Evolutionary conservation across 1,284 basidiomycete species (phyloP).

Genomic region (Rhodotorula sp.): DNA sequence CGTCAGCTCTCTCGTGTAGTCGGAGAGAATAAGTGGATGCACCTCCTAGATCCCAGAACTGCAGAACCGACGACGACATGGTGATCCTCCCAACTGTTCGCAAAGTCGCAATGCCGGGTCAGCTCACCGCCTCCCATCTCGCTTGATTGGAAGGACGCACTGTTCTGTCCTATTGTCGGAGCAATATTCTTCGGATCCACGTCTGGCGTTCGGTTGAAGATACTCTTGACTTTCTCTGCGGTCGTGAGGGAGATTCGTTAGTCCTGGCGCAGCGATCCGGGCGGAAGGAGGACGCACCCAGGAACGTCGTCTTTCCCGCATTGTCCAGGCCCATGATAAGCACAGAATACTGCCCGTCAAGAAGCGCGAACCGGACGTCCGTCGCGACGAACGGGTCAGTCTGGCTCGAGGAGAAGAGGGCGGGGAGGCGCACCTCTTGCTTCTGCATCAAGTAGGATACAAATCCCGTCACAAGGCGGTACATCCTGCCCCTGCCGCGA

Average conservation of each 20-base stretch:
- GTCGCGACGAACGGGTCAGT: neutral
- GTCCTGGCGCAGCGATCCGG: neutral
- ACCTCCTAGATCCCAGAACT: constrained; percentile 89
- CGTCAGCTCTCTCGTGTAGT: neutral
- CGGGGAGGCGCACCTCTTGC: constrained; percentile 58
- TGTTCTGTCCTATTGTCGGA: constrained; percentile 92
- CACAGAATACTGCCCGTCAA: constrained; percentile 62
- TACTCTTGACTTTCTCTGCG: constrained; percentile 79
- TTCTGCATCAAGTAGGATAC: constrained; percentile 86
- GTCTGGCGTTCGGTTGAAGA: constrained; percentile 80
- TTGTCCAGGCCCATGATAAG: constrained; percentile 74
- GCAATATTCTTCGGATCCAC: constrained; percentile 83
- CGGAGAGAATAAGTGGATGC: neutral
- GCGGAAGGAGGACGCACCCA: constrained; percentile 20
- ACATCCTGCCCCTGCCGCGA: constrained; percentile 57
- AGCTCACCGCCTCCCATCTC: neutral
- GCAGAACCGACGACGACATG: constrained; percentile 82
- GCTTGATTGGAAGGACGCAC: constrained; percentile 50
- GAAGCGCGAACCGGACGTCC: neutral
- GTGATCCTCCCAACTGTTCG: constrained; percentile 79
- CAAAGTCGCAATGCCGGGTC: neutral
- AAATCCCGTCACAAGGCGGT: constrained; percentile 83
- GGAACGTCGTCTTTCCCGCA: constrained; percentile 73
- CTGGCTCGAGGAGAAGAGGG: neutral
- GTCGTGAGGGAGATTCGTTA: neutral